A percentile compares a stretch with the other conserved stretches of the same genome.
phyloP scores from a whole-genome alignment of 2,329 filamentous ascomycete species.

The Knoxdaviesia proteae region DNA sequence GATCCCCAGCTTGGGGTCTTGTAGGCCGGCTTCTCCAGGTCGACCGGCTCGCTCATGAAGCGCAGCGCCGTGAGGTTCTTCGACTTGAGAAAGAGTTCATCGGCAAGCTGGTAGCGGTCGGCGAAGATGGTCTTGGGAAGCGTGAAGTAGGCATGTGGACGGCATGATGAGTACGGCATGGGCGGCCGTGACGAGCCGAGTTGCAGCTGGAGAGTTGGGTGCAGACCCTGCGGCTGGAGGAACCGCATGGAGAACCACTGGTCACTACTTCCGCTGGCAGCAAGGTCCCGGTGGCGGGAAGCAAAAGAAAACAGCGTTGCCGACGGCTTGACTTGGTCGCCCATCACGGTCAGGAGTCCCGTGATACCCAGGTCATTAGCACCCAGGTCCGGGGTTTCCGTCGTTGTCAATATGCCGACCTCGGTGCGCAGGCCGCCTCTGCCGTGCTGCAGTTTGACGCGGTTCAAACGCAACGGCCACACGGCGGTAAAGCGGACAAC shows the following conservation, averaged over 20 bases:
- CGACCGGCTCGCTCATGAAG: constrained; percentile 54
- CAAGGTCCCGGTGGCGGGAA: constrained; percentile 47
- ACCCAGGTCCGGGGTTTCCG: constrained; percentile 36
- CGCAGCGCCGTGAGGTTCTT: constrained; percentile 55
- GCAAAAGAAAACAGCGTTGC: constrained; percentile 69
- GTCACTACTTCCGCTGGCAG: constrained; percentile 11
- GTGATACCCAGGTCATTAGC: constrained; percentile 57
- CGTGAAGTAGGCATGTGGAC: constrained; percentile 60
- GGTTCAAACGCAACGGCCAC: constrained; percentile 30
- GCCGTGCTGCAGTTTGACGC: constrained; percentile 18
- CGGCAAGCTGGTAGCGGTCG: constrained; percentile 68
- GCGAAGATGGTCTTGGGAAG: constrained; percentile 66
- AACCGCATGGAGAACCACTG: constrained; percentile 39
- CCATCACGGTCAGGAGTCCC: constrained; percentile 60
- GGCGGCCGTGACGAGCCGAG: constrained; percentile 33
- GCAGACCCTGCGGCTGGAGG: constrained; percentile 54
- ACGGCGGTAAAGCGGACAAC: constrained; percentile 42
- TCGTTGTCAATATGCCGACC: constrained; percentile 55
- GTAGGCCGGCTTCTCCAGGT: constrained; percentile 82
- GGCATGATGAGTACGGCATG: constrained; percentile 37
- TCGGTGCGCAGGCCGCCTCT: constrained; percentile 39
- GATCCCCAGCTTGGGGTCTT: constrained; percentile 60
- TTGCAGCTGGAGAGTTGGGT: constrained; percentile 55
- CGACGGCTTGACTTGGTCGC: constrained; percentile 50
- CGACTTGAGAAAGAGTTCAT: constrained; percentile 56